These are phyloP conservation scores for Penicillium sp. DNA, from an alignment of 2,329 filamentous ascomycete species.

Conservation along the genomic window DNA sequence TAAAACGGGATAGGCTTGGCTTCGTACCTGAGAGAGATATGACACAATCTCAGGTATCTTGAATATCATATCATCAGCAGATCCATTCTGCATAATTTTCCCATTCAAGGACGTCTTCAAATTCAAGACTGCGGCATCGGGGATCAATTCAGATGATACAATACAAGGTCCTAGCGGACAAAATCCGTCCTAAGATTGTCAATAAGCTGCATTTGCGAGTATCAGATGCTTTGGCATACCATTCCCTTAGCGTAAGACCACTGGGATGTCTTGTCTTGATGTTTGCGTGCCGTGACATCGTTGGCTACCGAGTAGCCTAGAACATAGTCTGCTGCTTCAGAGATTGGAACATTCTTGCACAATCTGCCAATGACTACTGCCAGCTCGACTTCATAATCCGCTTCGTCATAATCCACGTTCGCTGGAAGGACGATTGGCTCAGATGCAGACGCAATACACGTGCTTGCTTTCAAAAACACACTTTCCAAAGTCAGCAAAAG, in stretches of 20 bases:
- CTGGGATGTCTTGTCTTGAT: constrained; percentile 14
- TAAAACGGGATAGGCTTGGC: background rate
- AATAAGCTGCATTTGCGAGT: background rate
- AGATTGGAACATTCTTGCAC: constrained; percentile 10
- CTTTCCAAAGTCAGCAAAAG: background rate
- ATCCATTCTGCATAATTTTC: constrained; percentile 16
- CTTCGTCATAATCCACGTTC: constrained; percentile 12
- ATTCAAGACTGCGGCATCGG: constrained; percentile 4
- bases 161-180: constrained; percentile 18
- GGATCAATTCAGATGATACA: constrained; percentile 12
- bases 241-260: constrained; percentile 18
- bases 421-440: constrained; percentile 13
- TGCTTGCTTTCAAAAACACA: constrained; percentile 11
- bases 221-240: background rate
- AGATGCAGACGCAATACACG: constrained; percentile 12
- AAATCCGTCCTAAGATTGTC: constrained; percentile 13
- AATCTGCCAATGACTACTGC: constrained; percentile 10
- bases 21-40: constrained; percentile 14
- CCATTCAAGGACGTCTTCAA: constrained; percentile 14
- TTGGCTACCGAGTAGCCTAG: constrained; percentile 13
- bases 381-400: constrained; percentile 16
- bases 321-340: constrained; percentile 7
- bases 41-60: constrained; percentile 17
- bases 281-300: constrained; percentile 13
- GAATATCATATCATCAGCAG: constrained; percentile 18